Base-by-base conservation (phyloP, 2,329 filamentous ascomycete genomes). In the Trichoderma sp. region DNA sequence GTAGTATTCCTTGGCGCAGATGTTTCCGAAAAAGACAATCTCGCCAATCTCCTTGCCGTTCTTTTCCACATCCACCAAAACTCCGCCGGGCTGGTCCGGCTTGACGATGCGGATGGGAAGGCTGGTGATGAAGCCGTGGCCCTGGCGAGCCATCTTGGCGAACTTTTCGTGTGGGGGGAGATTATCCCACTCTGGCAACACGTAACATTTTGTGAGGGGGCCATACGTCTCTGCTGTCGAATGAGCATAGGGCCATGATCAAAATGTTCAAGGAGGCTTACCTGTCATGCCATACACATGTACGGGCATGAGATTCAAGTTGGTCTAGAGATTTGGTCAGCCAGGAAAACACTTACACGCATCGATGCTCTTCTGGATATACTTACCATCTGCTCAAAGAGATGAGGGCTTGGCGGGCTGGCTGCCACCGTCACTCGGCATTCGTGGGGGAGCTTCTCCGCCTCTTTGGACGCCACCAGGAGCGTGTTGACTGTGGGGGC, bases 401-500 rank as follows among this genome's bases (percentile, higher is more conserved):
- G 85, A 76, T 95, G 90, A 1, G 90, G 90, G 0, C 91, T 93
- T 0, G 95, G 95, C 5, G 95, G 95, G 66, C 89, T 93, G 2
- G 94, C 95, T 3, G 95, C 95, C 3, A 99, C 95, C 0, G 93
- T 97, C 6, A 99, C 95, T 17, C 88, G 84, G 10, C 98, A 93
- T 0, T 88, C 85, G 1, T 86, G 78, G 0, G 87, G 81, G 0
- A 99, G 82, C 55, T 78, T 84, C 69, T 84, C 85, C 2, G 95
- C 94, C 75, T 93, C 89, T 47, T 88, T 83, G 3, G 91, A 85
- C 14, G 90, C 90, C 74, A 95, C 97, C 3, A 99, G 85, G 0
- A 98, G 80, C 0, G 94, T 99, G 76, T 98, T 98, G 60, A 99
- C 95, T 0, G 95, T 99, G 0, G 95, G 95, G 0, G 94, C 95